Evolutionary conservation across 2,329 filamentous ascomycete species (phyloP).

Genomic region (Beauveria asiatica): DNA sequence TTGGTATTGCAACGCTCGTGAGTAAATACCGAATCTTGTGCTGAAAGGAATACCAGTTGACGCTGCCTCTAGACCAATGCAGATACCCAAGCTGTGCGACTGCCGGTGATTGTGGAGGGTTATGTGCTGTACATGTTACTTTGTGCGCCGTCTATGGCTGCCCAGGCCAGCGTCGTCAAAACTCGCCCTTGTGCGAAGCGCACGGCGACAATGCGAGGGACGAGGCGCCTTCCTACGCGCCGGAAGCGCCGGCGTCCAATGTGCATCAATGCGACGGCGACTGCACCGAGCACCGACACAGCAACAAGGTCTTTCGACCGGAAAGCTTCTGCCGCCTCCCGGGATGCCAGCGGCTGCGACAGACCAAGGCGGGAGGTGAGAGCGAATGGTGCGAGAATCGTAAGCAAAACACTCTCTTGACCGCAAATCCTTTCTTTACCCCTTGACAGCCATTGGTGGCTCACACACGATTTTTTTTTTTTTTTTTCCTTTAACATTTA

Average conservation of each 20-base stretch:
- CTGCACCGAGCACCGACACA: constrained; percentile 7
- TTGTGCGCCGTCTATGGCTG: neutral
- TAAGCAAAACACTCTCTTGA: neutral
- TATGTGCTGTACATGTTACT: neutral
- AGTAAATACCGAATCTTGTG: neutral
- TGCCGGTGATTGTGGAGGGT: neutral
- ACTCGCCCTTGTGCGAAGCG: neutral
- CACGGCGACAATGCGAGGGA: neutral
- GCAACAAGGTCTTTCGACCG: neutral
- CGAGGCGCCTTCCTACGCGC: neutral
- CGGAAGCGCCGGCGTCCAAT: neutral
- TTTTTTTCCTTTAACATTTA: no score
- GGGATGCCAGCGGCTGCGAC: neutral
- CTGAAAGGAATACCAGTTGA: neutral
- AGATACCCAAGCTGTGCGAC: neutral
- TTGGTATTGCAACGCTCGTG: constrained; percentile 3
- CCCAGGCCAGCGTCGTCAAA: neutral
- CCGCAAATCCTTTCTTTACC: no score
- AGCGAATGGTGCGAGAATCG: constrained; percentile 7
- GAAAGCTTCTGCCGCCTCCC: constrained; percentile 1
- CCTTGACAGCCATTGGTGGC: neutral
- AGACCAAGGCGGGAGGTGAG: neutral
- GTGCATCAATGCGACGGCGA: neutral
- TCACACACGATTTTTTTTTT: neutral
- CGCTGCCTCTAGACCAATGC: neutral